Evolutionary conservation across 2,329 filamentous ascomycete genomes (phyloP).

Genomic region (Fusarium tuaranense): DNA sequence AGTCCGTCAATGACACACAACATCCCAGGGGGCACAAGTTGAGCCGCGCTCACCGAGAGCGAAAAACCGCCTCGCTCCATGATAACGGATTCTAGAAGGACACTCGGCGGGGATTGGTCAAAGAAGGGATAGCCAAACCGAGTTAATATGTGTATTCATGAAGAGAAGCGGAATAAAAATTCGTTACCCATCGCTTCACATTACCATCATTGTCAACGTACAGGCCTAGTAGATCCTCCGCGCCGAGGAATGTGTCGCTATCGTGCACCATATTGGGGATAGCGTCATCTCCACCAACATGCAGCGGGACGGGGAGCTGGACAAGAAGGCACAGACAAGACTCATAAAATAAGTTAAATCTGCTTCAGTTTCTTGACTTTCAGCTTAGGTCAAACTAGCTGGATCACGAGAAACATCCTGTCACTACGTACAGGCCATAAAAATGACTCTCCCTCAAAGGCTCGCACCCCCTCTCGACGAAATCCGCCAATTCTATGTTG

Average conservation of each 20-base stretch:
- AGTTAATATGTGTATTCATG: neutral
- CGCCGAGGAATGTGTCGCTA: neutral
- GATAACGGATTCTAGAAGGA: neutral
- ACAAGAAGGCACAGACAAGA: neutral
- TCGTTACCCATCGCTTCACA: neutral
- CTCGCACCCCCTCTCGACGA: constrained; percentile 14
- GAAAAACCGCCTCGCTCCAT: neutral
- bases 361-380: neutral
- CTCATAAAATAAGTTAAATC: neutral
- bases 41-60: neutral
- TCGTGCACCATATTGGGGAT: neutral
- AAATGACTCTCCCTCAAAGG: constrained; percentile 41
- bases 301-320: neutral
- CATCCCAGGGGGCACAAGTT: neutral
- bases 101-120: too few relatives aligned
- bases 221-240: neutral
- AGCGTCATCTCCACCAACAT: neutral
- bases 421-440: neutral
- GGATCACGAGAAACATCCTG: neutral
- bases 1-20: constrained; percentile 8
- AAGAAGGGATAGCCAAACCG: too few relatives aligned
- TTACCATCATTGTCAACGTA: neutral
- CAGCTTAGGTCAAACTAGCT: neutral
- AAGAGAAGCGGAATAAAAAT: neutral
- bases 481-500: constrained; percentile 42